Percentiles rank a stretch among this genome's conserved stretches.
Evolutionary conservation across 192 early-diverging fungal genomes (phyloP).

Genomic region (Coemansia javaensis): DNA sequence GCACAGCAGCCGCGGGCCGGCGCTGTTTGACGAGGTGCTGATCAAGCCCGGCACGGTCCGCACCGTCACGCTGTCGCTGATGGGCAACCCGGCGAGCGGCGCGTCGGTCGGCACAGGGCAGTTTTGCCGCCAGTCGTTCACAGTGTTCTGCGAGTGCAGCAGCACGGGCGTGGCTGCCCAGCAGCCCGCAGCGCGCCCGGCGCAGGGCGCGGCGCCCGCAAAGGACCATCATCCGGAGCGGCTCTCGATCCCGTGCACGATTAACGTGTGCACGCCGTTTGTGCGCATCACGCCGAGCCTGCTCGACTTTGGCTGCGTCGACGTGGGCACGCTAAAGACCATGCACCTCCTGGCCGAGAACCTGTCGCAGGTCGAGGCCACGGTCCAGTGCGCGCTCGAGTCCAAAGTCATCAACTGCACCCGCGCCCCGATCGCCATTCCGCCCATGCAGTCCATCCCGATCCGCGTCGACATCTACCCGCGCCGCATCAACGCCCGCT

Average conservation of each 20-base stretch:
- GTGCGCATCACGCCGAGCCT: conserved; percentile 78
- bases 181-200: conserved; percentile 19
- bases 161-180: conserved; percentile 29
- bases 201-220: conserved; percentile 51
- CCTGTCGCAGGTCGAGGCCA: conserved; percentile 77
- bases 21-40: conserved; percentile 70
- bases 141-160: conserved; percentile 62
- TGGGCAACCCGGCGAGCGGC: conserved; percentile 20
- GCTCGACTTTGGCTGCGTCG: conserved; percentile 93
- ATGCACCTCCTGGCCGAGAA: conserved; percentile 77
- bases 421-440: conserved; percentile 58
- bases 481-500: conserved; percentile 95
- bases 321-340: conserved; percentile 90
- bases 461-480: conserved; percentile 94
- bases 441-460: conserved; percentile 69
- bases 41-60: conserved; percentile 81
- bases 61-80: conserved; percentile 73
- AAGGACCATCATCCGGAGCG: conserved; percentile 32
- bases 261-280: conserved; percentile 87
- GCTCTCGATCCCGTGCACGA: conserved; percentile 79
- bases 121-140: conserved; percentile 62
- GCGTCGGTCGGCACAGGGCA: conserved; percentile 63
- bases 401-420: conserved; percentile 92
- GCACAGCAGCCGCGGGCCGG: conserved; percentile 6
- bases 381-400: conserved; percentile 78